Base-by-base conservation (phyloP, 805 yeast species). In the Teunomyces cretensis region DNA sequence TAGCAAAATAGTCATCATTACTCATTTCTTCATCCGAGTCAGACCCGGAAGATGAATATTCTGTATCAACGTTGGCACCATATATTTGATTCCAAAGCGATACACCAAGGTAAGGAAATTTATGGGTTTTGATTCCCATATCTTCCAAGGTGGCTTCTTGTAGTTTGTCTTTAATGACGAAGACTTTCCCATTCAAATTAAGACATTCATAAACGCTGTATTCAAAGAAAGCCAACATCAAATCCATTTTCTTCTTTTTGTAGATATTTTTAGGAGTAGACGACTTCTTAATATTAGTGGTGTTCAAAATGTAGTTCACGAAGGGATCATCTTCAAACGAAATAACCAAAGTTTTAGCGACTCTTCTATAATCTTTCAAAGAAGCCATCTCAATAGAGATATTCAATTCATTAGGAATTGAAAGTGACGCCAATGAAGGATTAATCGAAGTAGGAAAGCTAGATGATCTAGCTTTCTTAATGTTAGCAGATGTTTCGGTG, bases 241-340 rank as follows among this genome's bases (percentile, higher is more conserved):
- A 75, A 60, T 67, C 71, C 46, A 56, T 70, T 65, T 47, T 67
- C 57, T 60, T 68, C 47, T 64, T 77, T 33, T 48, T 45, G 47
- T 49, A 49, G 49, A 59, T 51, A 26, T 53, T 55, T 14, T 57
- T 61, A 44, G 62, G 64, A 36, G 56, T 58, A 45, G 67, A 72
- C 39, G 63, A 71, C 17, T 46, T 46, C 19, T 45, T 44, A 44
- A 57, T 49, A 30, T 43, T 45, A 17, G 54, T 36, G 8, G 75
- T 68, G 43, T 74, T 78, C 47, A 75, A 68, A 31, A 69, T 65
- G 50, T 78, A 80, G 49, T 71, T 69, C 46, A 77, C 73, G 52
- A 79, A 79, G 26, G 79, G 73, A 58, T 80, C 85, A 42, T 76
- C 74, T 51, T 72, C 75, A 55, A 80, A 80, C 4, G 83, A 78